Conservation (phyloP, 345 rosid genomes). For the rapeseed (Brassica napus) region Da-Ae NC_063442.1:28694501-28695000, state of each 20-base stretch:
- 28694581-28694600: not conserved
- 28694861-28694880: not conserved
- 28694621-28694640: not conserved
- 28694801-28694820: not conserved
- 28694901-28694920: slow-evolving; percentile 36
- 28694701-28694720: not conserved
- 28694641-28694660: not conserved
- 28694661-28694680: not conserved
- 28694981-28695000: slow-evolving; percentile 36
- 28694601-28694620: not conserved
- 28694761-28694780: not conserved
- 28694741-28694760: not conserved
- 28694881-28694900: slow-evolving; percentile 23
- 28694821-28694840: not conserved
- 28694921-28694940: slow-evolving; percentile 52
- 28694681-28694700: not conserved
- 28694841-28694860: not conserved
- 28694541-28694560: not conserved
- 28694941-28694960: slow-evolving; percentile 29
- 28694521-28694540: not conserved
- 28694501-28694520: not conserved
- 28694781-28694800: not conserved
- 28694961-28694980: slow-evolving; percentile 28
- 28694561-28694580: not conserved
- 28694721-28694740: not conserved